Conservation (phyloP, 257 asterid species). For the Avicennia marina region DNA sequence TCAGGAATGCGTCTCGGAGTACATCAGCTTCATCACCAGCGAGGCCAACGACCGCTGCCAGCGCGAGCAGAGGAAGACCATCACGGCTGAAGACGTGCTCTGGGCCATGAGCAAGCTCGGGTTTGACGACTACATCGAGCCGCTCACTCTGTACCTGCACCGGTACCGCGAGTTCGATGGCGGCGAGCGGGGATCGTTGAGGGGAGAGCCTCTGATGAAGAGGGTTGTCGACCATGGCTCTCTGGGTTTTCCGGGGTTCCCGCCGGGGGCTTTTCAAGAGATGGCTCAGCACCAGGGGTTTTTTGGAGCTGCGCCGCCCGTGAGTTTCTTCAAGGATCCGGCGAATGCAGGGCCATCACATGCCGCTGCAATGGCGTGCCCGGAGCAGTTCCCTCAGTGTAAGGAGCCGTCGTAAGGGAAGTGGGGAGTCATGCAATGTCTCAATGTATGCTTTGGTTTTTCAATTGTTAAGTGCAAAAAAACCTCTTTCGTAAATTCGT, state of each 20-base stretch:
- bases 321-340: conserved; percentile 49
- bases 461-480: not conserved
- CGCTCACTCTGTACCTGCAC: conserved; percentile 73
- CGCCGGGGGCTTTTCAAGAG: conserved; percentile 37
- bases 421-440: not conserved
- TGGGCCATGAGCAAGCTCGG: conserved; percentile 99
- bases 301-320: conserved; percentile 34
- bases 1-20: conserved; percentile 92
- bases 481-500: no score
- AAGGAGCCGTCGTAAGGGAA: conserved; percentile 41
- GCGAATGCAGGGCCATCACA: conserved; percentile 49
- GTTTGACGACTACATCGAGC: conserved; percentile 82
- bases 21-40: conserved; percentile 87
- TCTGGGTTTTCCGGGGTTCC: conserved; percentile 27
- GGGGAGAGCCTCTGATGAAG: conserved; percentile 54
- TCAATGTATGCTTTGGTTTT: conserved; percentile 17
- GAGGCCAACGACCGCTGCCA: conserved; percentile 97
- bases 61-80: conserved; percentile 90
- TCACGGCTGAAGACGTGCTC: conserved; percentile 84
- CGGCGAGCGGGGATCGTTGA: conserved; percentile 58
- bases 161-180: conserved; percentile 77
- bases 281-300: conserved; percentile 50
- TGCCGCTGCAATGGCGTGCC: conserved; percentile 22
- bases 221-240: conserved; percentile 38
- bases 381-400: conserved; percentile 40